These are phyloP conservation scores for Trypanosoma boissoni DNA, from an alignment of 208 protist genomes.

Conservation along the genomic window DNA sequence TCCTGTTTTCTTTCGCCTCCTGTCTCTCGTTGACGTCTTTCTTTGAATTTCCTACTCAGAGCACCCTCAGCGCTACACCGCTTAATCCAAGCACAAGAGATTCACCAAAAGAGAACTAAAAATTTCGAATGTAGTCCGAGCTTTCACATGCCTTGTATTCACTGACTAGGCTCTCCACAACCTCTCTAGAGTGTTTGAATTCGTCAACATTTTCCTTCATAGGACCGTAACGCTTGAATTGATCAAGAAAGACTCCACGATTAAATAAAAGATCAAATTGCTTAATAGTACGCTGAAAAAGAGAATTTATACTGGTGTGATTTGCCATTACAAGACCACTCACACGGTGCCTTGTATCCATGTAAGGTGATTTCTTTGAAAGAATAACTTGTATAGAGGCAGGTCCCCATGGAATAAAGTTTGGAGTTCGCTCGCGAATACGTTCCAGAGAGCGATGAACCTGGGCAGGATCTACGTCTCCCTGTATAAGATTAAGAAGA, in stretches of 20 bases:
- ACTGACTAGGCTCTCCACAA: slow-evolving; percentile 93
- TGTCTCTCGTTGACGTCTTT: no score
- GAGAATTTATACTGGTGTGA: slow-evolving; percentile 97
- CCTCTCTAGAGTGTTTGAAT: slow-evolving; percentile 94
- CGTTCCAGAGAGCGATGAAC: slow-evolving; percentile 98
- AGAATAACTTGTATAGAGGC: slow-evolving; percentile 96
- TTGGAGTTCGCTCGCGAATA: slow-evolving; percentile 96
- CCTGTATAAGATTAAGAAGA: slow-evolving; percentile 99
- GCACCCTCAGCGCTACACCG: no score
- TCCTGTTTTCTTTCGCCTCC: no score
- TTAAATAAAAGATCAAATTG: slow-evolving; percentile 95
- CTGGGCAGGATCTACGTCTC: slow-evolving; percentile 98
- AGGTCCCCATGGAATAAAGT: slow-evolving; percentile 99
- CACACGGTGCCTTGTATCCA: slow-evolving; percentile 96
- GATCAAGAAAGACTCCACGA: slow-evolving; percentile 92
- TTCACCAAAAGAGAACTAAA: no score
- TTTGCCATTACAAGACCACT: slow-evolving; percentile 99
- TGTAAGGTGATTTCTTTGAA: slow-evolving; percentile 96
- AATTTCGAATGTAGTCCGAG: slow-evolving; percentile 94
- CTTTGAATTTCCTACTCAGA: no score
- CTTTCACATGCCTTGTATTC: slow-evolving; percentile 97
- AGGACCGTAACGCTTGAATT: slow-evolving; percentile 92
- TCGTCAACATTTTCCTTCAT: slow-evolving; percentile 95
- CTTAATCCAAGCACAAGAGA: no score
- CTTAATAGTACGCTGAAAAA: slow-evolving; percentile 90